These are phyloP conservation scores for Potentilla sterilis DNA, from an alignment of 306 rosid species.

Conservation along the genomic window DNA sequence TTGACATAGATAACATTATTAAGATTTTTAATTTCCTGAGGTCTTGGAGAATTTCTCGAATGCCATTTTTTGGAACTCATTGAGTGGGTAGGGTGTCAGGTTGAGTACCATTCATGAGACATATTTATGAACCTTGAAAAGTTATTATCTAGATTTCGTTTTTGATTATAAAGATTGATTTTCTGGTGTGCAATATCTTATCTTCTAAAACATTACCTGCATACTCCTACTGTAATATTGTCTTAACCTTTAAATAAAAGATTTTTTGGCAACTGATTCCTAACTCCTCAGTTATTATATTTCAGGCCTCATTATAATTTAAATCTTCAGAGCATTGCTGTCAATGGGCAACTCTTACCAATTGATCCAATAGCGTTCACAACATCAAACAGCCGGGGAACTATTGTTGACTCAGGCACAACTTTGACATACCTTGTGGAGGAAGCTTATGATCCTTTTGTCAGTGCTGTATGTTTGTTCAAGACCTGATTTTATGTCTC, in stretches of 20 bases:
- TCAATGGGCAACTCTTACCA: conserved; percentile 69
- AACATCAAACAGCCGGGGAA: conserved; percentile 66
- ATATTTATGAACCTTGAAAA: not conserved
- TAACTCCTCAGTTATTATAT: conserved; percentile 26
- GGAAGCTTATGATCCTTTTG: conserved; percentile 87
- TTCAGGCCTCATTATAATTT: conserved; percentile 94
- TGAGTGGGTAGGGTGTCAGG: not conserved
- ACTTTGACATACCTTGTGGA: conserved; percentile 81
- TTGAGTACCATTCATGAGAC: not conserved
- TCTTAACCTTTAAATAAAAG: conserved; percentile 20
- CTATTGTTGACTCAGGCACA: conserved; percentile 89
- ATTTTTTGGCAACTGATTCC: conserved; percentile 25
- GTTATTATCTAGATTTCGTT: not conserved
- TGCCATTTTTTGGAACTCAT: not conserved
- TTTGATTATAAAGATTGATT: not conserved
- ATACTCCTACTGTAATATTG: conserved; percentile 1
- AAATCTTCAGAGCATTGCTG: conserved; percentile 78
- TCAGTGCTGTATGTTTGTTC: conserved; percentile 56
- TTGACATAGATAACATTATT: not conserved
- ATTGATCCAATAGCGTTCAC: conserved; percentile 71
- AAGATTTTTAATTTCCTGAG: not conserved
- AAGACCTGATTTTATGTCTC: not conserved
- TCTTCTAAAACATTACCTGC: not conserved
- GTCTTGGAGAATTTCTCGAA: not conserved
- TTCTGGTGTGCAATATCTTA: not conserved